Evolutionary conservation across 208 protist species (phyloP).

Genomic region (Lotmaria passim): DNA sequence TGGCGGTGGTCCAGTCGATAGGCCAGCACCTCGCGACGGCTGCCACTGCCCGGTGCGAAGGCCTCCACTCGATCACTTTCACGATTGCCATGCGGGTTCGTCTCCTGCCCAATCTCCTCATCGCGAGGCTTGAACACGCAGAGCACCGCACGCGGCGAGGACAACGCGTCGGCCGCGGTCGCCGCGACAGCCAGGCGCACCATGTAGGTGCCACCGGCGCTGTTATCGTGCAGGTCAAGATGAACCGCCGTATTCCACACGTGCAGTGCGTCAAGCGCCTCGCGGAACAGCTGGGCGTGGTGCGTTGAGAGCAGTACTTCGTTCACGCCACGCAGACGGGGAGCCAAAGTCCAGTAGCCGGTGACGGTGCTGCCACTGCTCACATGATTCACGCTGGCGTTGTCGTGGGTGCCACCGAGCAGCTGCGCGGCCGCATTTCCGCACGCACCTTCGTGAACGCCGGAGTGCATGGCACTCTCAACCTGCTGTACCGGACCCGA

Average conservation of each 20-base stretch:
- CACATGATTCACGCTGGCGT: neutral
- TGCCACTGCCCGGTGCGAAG: constrained; percentile 70
- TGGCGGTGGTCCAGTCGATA: constrained; percentile 68
- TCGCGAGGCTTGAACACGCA: constrained; percentile 74
- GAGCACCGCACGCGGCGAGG: constrained; percentile 13
- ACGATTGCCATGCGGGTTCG: constrained; percentile 63
- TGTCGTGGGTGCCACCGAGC: neutral
- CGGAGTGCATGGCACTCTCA: neutral
- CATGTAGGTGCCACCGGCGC: constrained; percentile 79
- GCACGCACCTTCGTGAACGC: neutral
- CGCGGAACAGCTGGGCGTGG: neutral
- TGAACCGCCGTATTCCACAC: constrained; percentile 24
- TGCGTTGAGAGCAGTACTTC: constrained; percentile 20
- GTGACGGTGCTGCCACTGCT: neutral
- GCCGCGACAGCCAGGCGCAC: constrained; percentile 27
- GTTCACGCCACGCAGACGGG: constrained; percentile 45
- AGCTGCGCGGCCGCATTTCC: neutral
- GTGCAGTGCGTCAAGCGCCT: constrained; percentile 22
- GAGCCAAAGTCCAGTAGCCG: constrained; percentile 27
- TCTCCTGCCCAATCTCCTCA: constrained; percentile 61
- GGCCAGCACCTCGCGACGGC: constrained; percentile 68
- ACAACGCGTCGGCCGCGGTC: neutral
- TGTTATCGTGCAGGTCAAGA: constrained; percentile 53
- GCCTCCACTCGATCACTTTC: constrained; percentile 44
- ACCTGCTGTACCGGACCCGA: neutral